Conservation (phyloP, 2,329 filamentous ascomycete genomes). For the Pestalotiopsis sp. region DNA sequence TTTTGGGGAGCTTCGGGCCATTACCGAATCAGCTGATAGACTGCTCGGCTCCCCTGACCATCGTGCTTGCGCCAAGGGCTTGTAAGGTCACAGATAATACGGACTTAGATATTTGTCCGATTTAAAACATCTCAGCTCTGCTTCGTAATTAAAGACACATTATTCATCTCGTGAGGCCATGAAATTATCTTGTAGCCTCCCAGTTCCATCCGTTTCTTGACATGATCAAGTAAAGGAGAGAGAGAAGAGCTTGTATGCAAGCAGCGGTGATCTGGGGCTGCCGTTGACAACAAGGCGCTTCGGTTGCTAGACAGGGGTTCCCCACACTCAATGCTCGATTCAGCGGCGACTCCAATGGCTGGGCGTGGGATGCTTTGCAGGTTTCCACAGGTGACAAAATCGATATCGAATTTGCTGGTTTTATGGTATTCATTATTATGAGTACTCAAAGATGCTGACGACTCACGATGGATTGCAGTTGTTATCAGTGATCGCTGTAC, state of each 20-base stretch:
- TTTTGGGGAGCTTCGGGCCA: neutral
- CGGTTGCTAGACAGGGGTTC: conserved; percentile 7
- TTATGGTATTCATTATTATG: neutral
- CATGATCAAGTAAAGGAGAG: too few relatives aligned
- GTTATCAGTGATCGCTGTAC: too few relatives aligned
- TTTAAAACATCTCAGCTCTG: neutral
- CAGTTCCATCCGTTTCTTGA: too few relatives aligned
- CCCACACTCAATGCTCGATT: conserved; percentile 11
- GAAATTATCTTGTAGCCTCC: neutral
- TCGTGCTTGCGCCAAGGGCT: neutral
- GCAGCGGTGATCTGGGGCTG: neutral
- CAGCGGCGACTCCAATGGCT: neutral
- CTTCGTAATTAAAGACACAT: neutral
- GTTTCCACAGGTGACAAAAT: neutral
- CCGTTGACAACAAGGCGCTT: neutral
- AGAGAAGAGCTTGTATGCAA: neutral
- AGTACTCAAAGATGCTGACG: neutral
- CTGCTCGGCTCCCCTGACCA: neutral
- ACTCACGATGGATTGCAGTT: neutral
- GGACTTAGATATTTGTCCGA: neutral
- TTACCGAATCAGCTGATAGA: neutral
- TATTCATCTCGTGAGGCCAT: neutral
- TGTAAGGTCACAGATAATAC: neutral
- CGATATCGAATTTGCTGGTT: neutral
- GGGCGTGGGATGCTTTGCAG: neutral